phyloP scores from a whole-genome alignment of 257 asterid species.

The Handroanthus guayacan region DNA sequence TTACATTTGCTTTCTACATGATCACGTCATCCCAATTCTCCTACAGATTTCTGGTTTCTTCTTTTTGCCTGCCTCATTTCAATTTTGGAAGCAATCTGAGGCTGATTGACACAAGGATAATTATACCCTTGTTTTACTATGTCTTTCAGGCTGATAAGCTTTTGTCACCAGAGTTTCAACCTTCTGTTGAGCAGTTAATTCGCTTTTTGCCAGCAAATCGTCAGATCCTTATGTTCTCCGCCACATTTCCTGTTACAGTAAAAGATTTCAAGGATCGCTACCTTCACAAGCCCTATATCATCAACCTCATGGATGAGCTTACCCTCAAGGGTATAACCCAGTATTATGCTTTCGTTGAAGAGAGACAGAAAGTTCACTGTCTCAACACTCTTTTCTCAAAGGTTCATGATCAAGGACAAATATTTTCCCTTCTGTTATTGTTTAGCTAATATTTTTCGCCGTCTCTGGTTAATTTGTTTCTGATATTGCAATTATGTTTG shows the following conservation, averaged over 20 bases:
- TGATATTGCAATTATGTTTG: slow-evolving; percentile 34
- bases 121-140: slow-evolving; percentile 30
- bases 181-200: slow-evolving; percentile 81
- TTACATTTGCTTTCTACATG: slow-evolving; percentile 16
- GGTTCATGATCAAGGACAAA: slow-evolving; percentile 43
- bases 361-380: slow-evolving; percentile 92
- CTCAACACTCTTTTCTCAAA: slow-evolving; percentile 87
- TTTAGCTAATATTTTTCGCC: slow-evolving; percentile 11
- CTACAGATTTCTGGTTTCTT: slow-evolving; percentile 2
- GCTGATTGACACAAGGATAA: slow-evolving; percentile 22
- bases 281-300: slow-evolving; percentile 72
- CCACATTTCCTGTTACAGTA: slow-evolving; percentile 88
- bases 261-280: slow-evolving; percentile 85
- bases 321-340: slow-evolving; percentile 93
- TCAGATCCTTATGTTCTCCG: slow-evolving; percentile 92
- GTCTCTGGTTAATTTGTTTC: slow-evolving; percentile 20
- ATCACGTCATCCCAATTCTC: slow-evolving; percentile 20
- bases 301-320: slow-evolving; percentile 95
- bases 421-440: slow-evolving; percentile 1
- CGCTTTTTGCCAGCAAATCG: slow-evolving; percentile 71
- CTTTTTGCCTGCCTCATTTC: background rate
- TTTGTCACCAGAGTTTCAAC: slow-evolving; percentile 90
- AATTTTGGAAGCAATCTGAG: slow-evolving; percentile 21
- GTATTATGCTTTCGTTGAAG: slow-evolving; percentile 91
- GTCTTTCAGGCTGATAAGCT: slow-evolving; percentile 91